Percentiles rank a stretch among this genome's conserved stretches.
Conservation (phyloP, 2,329 filamentous ascomycete species). For the Teratosphaeria epicoccoides region DNA sequence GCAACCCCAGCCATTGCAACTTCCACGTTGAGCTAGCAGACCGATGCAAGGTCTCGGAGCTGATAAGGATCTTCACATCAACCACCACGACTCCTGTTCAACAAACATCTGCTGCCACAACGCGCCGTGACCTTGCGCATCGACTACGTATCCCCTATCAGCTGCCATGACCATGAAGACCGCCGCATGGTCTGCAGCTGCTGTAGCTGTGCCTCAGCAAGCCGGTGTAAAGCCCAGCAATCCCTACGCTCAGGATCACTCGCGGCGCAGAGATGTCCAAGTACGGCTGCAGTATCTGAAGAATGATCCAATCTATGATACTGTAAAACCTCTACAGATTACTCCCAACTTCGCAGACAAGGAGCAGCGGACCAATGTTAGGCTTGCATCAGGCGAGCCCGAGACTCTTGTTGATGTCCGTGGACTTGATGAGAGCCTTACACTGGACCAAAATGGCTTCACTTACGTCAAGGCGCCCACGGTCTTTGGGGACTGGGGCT, state of each 20-base stretch:
- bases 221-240: not conserved
- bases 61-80: not conserved
- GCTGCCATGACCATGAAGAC: not conserved
- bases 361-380: conserved; percentile 15
- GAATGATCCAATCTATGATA: conserved; percentile 16
- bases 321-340: conserved; percentile 18
- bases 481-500: conserved; percentile 10
- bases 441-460: conserved; percentile 17
- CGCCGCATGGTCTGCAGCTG: not conserved
- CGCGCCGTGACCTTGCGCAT: not conserved
- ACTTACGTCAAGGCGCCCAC: conserved; percentile 13
- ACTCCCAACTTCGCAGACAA: conserved; percentile 17
- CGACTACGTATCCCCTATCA: not conserved
- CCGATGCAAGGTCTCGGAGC: not conserved
- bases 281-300: conserved; percentile 21
- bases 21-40: not conserved
- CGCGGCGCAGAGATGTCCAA: conserved; percentile 25
- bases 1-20: not conserved
- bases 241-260: not conserved
- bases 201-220: not conserved
- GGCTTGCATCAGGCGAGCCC: conserved; percentile 9
- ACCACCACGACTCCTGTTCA: not conserved
- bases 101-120: not conserved
- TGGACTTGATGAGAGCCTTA: conserved; percentile 8
- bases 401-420: conserved; percentile 16